Evolutionary conservation across 2,329 filamentous ascomycete genomes (phyloP).

Genomic region (Fusarium buharicum): DNA sequence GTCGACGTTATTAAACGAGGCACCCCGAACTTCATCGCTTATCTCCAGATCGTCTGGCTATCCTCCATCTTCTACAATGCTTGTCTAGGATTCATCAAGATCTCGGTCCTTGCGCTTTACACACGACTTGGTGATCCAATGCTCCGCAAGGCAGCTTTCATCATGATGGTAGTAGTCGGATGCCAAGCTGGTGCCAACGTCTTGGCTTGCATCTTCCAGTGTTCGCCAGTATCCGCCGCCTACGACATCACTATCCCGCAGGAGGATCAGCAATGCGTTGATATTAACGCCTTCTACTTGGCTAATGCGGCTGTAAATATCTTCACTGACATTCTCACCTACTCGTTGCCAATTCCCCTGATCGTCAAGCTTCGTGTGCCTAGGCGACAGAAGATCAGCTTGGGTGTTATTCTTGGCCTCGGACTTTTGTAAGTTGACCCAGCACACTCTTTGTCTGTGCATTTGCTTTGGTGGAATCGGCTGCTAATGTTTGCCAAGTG

Average conservation of each 20-base stretch:
- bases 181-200: constrained; percentile 31
- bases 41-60: constrained; percentile 32
- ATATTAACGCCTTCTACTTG: constrained; percentile 33
- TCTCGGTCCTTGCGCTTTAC: constrained; percentile 27
- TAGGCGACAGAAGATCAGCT: constrained; percentile 26
- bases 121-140: constrained; percentile 27
- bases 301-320: constrained; percentile 32
- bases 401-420: constrained; percentile 18
- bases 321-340: constrained; percentile 22
- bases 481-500: not conserved
- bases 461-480: fast-evolving
- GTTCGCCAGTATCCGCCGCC: constrained; percentile 1
- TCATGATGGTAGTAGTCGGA: constrained; percentile 29
- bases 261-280: constrained; percentile 15
- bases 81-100: constrained; percentile 35
- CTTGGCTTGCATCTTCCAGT: constrained; percentile 32
- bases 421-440: constrained; percentile 24
- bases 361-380: constrained; percentile 22
- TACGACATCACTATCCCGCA: constrained; percentile 19
- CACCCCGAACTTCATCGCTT: constrained; percentile 23
- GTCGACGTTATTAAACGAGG: constrained; percentile 22
- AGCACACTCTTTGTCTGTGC: too few species aligned
- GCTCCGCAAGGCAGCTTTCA: constrained; percentile 17
- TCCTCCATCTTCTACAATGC: constrained; percentile 36
- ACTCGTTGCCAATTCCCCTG: constrained; percentile 14